These are phyloP conservation scores for Pyracantha coccinea DNA, from an alignment of 331 rosid species.

Conservation along the genomic window DNA sequence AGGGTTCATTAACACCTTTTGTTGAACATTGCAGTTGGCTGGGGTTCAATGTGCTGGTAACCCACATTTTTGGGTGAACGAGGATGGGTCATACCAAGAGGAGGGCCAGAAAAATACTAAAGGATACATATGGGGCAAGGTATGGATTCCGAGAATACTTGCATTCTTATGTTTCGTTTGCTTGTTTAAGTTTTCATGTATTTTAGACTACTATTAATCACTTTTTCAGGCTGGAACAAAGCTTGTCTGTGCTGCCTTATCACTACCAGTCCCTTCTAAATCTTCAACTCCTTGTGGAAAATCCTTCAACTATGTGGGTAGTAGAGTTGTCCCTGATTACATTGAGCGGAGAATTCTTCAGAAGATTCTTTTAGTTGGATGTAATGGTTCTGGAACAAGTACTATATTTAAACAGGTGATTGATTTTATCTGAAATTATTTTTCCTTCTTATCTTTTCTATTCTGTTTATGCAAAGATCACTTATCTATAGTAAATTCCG, in stretches of 20 bases:
- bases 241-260: constrained; percentile 83
- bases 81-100: constrained; percentile 98
- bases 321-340: constrained; percentile 65
- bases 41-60: constrained; percentile 99
- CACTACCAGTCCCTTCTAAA: constrained; percentile 86
- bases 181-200: constrained; percentile 12
- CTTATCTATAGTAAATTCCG: background rate
- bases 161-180: constrained; percentile 1
- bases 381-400: constrained; percentile 88
- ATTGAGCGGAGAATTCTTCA: constrained; percentile 79
- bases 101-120: constrained; percentile 97
- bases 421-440: background rate
- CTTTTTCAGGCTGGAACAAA: constrained; percentile 85
- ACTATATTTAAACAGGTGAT: constrained; percentile 97
- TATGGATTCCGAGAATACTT: constrained; percentile 14
- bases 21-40: constrained; percentile 69
- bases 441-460: background rate
- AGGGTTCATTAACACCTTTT: constrained; percentile 13
- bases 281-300: constrained; percentile 52
- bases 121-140: constrained; percentile 99
- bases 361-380: constrained; percentile 91
- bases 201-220: constrained; percentile 8
- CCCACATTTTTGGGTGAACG: constrained; percentile 99
- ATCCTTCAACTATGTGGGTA: constrained; percentile 37
- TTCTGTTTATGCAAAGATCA: constrained; percentile 10